Base-by-base conservation (phyloP, 805 yeast species). In the Blastobotrys terrestris region DNA sequence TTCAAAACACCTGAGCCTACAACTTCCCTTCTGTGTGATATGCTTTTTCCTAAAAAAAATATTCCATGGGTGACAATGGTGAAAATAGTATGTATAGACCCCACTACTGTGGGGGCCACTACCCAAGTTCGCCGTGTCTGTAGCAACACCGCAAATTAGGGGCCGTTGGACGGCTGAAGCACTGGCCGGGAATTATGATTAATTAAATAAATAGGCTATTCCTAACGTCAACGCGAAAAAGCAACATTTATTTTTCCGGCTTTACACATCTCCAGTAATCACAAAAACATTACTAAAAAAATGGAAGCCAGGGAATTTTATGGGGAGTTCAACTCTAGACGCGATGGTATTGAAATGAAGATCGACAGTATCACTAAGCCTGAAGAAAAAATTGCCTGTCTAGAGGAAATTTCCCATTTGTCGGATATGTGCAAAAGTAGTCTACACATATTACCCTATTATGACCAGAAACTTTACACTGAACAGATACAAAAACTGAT, bases 381-480 rank as follows among this genome's bases (percentile, higher is more conserved):
- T 13, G 42, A 39, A 2, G 51, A 50, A 16, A 53, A 45, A 26
- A 20, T 31, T 8, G 46, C 18, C 1, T 52, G 58, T 35, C 41
- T 50, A 39, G 44, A 39, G 15, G 31, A 42, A 13, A 46, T 59
- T 13, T 19, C 52, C 3, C 53, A 48, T 2, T 51, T 60, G 21
- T 15, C 55, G 11, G 42, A 14, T 13, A 35, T 35, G n/a, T 57
- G 60, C 45, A 49, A 58, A 26, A 47, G 42, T 13, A 46, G 46
- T 2, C 55, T 54, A 14, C 42, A 50, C 19, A 18, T 15, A 5
- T 55, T 58, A 7, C 57, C 62, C 1, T 42, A 39, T 13, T 53
- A 59, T 42, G 63, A 60, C 44, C 57, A 53, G 14, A 49, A 60
- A 52, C 15, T 40, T 3, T 60, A 60, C 40, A 31, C 49, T 2